Evolutionary conservation across 495 filamentous ascomycete species (phyloP).

Genomic region (Penicillium diatomitis): DNA sequence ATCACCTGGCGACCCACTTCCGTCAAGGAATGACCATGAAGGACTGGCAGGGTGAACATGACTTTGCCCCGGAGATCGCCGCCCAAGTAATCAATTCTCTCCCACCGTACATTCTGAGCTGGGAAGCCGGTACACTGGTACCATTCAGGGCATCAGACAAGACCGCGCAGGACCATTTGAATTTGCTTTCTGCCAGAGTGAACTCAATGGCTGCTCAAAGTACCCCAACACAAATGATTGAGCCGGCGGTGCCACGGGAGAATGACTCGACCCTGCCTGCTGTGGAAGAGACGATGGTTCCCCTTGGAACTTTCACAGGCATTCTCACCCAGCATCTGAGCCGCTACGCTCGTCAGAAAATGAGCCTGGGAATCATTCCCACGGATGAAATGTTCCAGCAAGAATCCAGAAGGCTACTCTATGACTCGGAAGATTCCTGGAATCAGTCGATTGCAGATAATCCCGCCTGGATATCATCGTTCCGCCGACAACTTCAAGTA

Average conservation of each 20-base stretch:
- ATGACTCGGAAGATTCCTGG: constrained; percentile 52
- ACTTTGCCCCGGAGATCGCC: constrained; percentile 52
- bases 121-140: constrained; percentile 14
- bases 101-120: constrained; percentile 38
- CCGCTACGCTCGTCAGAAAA: constrained; percentile 37
- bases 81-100: constrained; percentile 55
- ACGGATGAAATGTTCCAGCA: constrained; percentile 47
- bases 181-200: constrained; percentile 13
- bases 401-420: constrained; percentile 48
- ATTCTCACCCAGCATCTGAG: constrained; percentile 26
- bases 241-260: not conserved
- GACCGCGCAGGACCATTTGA: constrained; percentile 9
- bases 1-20: constrained; percentile 58
- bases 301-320: constrained; percentile 9
- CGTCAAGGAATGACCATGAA: constrained; percentile 53
- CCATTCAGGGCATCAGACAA: constrained; percentile 18
- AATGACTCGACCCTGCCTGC: not conserved
- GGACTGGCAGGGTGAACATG: constrained; percentile 62
- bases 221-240: not conserved
- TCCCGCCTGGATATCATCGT: constrained; percentile 33
- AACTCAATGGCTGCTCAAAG: not conserved
- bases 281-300: not conserved
- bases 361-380: constrained; percentile 37
- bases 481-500: not conserved
- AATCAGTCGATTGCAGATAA: constrained; percentile 56